Percentiles rank a stretch among this genome's conserved stretches.
These are phyloP conservation scores for Alloteropsis angusta DNA, from an alignment of 202 grass and related monocot genomes.

Conservation along the genomic window DNA sequence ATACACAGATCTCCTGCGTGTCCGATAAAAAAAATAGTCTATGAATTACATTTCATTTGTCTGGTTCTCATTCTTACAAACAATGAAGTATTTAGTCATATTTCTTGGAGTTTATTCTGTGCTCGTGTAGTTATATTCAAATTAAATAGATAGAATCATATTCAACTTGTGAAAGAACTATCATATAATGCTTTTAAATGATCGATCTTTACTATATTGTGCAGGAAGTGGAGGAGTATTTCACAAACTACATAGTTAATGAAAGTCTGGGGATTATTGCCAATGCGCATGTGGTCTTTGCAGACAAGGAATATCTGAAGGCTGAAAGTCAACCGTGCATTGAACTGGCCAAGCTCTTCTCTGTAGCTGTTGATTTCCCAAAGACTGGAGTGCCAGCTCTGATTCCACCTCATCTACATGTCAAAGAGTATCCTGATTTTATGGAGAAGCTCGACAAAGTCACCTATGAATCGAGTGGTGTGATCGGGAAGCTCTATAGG, in stretches of 20 bases:
- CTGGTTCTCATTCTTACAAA: neutral
- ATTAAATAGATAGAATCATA: neutral
- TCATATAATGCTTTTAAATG: neutral
- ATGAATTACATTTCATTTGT: neutral
- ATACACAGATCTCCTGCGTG: too few relatives aligned
- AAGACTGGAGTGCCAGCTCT: constrained; percentile 74
- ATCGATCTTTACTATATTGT: constrained; percentile 5
- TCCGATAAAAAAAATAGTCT: neutral
- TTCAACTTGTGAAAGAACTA: neutral
- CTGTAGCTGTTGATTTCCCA: constrained; percentile 84
- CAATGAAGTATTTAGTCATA: neutral
- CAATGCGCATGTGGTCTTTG: constrained; percentile 77
- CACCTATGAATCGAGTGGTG: constrained; percentile 51
- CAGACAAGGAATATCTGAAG: constrained; percentile 45
- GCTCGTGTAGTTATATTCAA: neutral
- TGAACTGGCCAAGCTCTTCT: constrained; percentile 67
- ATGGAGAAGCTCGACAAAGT: constrained; percentile 71
- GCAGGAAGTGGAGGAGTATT: constrained; percentile 79
- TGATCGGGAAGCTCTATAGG: constrained; percentile 72
- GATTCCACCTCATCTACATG: constrained; percentile 51
- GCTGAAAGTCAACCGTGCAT: constrained; percentile 44
- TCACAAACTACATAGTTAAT: constrained; percentile 82
- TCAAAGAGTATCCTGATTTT: constrained; percentile 86
- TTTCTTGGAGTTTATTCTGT: neutral
- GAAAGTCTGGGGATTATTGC: constrained; percentile 82